Base-by-base conservation (phyloP, 106 monocot genomes). In the Triglochin maritima region DNA sequence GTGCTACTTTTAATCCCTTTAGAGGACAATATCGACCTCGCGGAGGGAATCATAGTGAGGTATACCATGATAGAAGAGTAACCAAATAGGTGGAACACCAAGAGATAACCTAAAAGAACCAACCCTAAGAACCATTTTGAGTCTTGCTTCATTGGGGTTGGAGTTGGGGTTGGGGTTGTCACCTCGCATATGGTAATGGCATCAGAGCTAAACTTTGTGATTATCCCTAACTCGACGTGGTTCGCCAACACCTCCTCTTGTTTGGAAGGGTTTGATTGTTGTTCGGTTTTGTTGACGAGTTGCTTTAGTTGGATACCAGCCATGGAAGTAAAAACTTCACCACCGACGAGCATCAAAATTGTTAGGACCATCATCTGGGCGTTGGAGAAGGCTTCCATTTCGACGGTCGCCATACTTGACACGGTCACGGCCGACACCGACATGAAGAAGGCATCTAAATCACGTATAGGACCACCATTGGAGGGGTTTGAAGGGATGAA, bases 341-440 rank as follows among this genome's bases (percentile, higher is more conserved):
- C 16, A 17, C 49, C 50, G 17, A 66, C 6, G 5, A 66, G 49
- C 50, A 49, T 51, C 15, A 66, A 17, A 13, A 87, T 63, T 2
- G 72, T 73, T 0, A 74, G 44, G 44, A 87, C 83, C 0, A 67
- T 62, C 9, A 81, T 49, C 60, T 87, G 83, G 12, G 80, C 53
- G 53, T 68, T 65, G 0, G 83, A 87, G 12, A 87, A 56, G 52
- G 45, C 60, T 80, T 87, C 86, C 83, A 87, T 80, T 17, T 68
- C 52, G 46, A 80, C 57, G 2, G 72, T 77, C n/a, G 55, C 44
- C 9, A 87, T 69, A 54, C 86, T 74, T 1, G 83, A 78, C 13
- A 76, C 77, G 2, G 86, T 87, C 3, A 69, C 9, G 9, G 86
- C 74, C 0, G 83, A 87, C 2, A 67, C 70, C 3, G 86, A 78